A percentile compares a stretch with the other conserved stretches of the same genome.
phyloP scores from a whole-genome alignment of 2,329 filamentous ascomycete species.

The Colletotrichum sojae region DNA sequence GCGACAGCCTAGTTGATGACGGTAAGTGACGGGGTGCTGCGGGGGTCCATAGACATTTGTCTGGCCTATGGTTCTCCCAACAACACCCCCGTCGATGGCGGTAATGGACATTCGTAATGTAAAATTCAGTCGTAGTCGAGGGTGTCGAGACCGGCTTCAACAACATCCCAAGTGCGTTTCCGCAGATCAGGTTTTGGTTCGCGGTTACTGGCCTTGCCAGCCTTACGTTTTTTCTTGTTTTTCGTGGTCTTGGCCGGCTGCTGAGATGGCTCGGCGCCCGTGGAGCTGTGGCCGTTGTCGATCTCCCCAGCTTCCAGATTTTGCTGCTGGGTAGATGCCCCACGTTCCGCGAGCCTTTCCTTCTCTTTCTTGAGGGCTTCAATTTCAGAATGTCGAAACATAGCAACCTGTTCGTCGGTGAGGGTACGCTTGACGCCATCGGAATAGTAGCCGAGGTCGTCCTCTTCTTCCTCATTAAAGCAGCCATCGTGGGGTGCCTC shows the following conservation, averaged over 20 bases:
- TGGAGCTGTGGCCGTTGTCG: conserved; percentile 44
- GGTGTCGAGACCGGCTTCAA: conserved; percentile 71
- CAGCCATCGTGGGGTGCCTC: conserved; percentile 45
- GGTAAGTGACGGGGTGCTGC: conserved; percentile 57
- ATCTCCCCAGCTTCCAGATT: conserved; percentile 49
- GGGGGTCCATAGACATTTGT: conserved; percentile 47
- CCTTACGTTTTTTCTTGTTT: conserved; percentile 57
- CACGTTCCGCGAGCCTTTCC: conserved; percentile 50
- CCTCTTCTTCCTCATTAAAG: conserved; percentile 66
- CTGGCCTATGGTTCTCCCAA: conserved; percentile 17
- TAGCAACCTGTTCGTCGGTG: conserved; percentile 90
- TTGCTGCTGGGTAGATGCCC: not conserved
- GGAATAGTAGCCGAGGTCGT: conserved; percentile 84
- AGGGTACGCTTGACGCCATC: conserved; percentile 91
- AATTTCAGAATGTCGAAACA: conserved; percentile 91
- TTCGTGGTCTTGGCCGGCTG: conserved; percentile 43
- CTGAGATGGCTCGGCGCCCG: conserved; percentile 38
- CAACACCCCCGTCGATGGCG: conserved; percentile 3
- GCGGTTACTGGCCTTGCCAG: conserved; percentile 54
- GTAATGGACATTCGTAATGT: not conserved
- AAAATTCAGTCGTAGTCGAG: conserved; percentile 68
- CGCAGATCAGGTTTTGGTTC: conserved; percentile 73
- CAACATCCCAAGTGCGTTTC: conserved; percentile 77
- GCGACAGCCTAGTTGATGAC: conserved; percentile 1
- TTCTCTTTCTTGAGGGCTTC: conserved; percentile 70